phyloP scores from a whole-genome alignment of 2,329 filamentous ascomycete genomes.

The Fusarium xyrophilum region DNA sequence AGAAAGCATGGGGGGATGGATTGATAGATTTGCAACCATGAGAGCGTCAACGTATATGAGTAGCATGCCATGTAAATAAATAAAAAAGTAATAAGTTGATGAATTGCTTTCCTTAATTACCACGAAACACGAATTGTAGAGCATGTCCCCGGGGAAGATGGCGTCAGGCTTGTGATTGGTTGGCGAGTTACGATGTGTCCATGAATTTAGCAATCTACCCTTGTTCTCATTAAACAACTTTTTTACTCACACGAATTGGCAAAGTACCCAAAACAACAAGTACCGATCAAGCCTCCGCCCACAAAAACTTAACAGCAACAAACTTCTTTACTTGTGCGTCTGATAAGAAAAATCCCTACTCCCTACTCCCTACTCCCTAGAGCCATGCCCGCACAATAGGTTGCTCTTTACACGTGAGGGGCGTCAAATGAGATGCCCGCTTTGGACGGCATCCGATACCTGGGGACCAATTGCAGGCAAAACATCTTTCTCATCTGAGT shows the following conservation, averaged over 20 bases:
- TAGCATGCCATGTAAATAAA: not conserved
- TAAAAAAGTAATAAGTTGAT: not conserved
- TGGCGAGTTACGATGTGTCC: slow-evolving; percentile 13
- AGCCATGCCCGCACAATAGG: not conserved
- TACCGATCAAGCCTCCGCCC: slow-evolving; percentile 30
- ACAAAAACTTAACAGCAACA: slow-evolving; percentile 20
- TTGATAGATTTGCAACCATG: not conserved
- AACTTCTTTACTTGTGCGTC: not conserved
- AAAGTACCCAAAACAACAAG: not conserved
- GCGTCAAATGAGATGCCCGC: not conserved
- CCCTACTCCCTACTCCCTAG: not conserved
- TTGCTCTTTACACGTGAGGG: slow-evolving; percentile 23
- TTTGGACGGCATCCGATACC: slow-evolving; percentile 4
- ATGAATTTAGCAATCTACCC: slow-evolving; percentile 29
- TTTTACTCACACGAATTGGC: slow-evolving; percentile 35
- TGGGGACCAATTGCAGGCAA: slow-evolving; percentile 5
- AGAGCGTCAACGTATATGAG: not conserved
- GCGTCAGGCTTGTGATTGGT: slow-evolving; percentile 2
- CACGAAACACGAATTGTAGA: not conserved
- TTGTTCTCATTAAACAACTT: slow-evolving; percentile 34
- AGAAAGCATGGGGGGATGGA: not conserved
- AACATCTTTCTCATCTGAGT: slow-evolving; percentile 14
- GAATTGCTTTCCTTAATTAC: not conserved
- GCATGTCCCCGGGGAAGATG: not conserved
- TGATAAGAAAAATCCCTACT: slow-evolving; percentile 20